Base-by-base conservation (phyloP, 2,329 filamentous ascomycete species). In the Fusarium transvaalense region DNA sequence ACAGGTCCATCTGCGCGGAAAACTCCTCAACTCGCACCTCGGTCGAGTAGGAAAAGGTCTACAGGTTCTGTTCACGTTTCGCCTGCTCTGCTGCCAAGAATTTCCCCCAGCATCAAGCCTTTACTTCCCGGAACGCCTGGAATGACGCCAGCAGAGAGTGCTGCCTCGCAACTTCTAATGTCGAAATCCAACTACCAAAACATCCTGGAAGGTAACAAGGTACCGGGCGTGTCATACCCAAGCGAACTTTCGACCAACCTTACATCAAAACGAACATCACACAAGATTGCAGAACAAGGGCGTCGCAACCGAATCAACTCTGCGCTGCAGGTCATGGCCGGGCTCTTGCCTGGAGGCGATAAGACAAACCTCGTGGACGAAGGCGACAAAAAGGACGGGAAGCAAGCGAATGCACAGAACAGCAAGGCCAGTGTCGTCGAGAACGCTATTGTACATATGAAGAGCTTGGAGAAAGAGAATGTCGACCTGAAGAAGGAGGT, bases 361-460 rank as follows among this genome's bases (percentile, higher is more conserved):
- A 81, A 77, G 48, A 76, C 79, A 17, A 81, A 76, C 23, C 77
- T 74, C 15, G 78, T 75, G 29, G 81, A 82, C 43, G 82, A 83
- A 29, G 82, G 83, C 27, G 83, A 83, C 2, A 80, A 84, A 72
- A 84, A 86, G 76, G 80, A 82, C 31, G 77, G 76, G 9, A 85
- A 84, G 73, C 81, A 81, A 55, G 78, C 78, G 9, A 83, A 81
- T 61, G 86, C 88, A 53, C 89, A 91, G 32, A 94, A 91, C 74
- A 97, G 94, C 80, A 99, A 98, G 78, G 96, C 96, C 2, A 97
- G 92, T 71, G 97, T 97, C 1, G 96, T 99, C n/a, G 96, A 99
- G 80, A 90, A 92, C 80, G 96, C 96, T 2, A 98, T 98, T 74
- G 91, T 94, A 59, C 97, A 98, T 76, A 97, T 99, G 81, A 95